These are phyloP conservation scores for Cryphonectria carpinicola DNA, from an alignment of 2,329 filamentous ascomycete genomes.

Conservation along the genomic window DNA sequence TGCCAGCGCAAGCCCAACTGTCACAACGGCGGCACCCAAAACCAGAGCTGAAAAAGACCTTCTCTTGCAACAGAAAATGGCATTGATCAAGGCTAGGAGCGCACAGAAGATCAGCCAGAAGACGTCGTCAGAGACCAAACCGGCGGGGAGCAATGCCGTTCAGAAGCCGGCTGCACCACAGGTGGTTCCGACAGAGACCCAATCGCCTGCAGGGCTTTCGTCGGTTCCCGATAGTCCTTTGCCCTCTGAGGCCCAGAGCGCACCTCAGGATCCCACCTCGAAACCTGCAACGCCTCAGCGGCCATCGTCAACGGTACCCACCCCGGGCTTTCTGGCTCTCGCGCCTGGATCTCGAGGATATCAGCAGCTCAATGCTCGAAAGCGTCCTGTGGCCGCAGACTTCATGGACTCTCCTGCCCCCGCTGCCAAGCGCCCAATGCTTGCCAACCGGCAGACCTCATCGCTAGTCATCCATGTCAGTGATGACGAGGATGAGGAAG, in stretches of 20 bases:
- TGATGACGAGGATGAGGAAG: conserved; percentile 63
- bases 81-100: conserved; percentile 62
- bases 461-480: conserved; percentile 84
- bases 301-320: conserved; percentile 1
- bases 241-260: background rate
- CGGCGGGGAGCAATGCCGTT: conserved; percentile 18
- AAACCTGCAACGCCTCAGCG: conserved; percentile 6
- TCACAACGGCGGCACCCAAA: conserved; percentile 40
- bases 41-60: conserved; percentile 72
- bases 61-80: conserved; percentile 76
- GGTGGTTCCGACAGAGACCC: conserved; percentile 6
- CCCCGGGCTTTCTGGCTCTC: conserved; percentile 5
- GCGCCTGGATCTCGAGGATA: conserved; percentile 27
- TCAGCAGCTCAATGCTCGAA: conserved; percentile 37
- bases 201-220: conserved; percentile 6
- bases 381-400: conserved; percentile 66
- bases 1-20: conserved; percentile 11
- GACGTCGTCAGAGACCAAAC: conserved; percentile 9
- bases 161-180: conserved; percentile 8
- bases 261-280: background rate
- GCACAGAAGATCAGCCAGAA: conserved; percentile 42
- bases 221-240: background rate
- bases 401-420: conserved; percentile 61
- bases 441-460: conserved; percentile 60
- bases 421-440: conserved; percentile 63